These are phyloP conservation scores for Lipomyces mesembrius DNA, from an alignment of 805 yeast species.

Conservation along the genomic window DNA sequence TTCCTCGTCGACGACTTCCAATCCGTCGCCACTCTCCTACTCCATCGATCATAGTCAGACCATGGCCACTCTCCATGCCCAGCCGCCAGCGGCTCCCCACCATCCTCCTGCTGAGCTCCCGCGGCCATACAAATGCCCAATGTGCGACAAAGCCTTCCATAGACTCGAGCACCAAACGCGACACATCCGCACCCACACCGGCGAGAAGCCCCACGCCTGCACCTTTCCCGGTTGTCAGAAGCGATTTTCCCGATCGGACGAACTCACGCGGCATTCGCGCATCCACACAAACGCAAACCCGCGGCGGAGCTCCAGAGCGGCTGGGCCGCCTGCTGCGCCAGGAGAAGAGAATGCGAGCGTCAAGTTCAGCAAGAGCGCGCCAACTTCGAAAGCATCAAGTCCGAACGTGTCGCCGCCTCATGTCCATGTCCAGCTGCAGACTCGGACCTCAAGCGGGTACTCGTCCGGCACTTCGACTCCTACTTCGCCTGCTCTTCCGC, in stretches of 20 bases:
- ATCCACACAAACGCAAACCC: constrained; percentile 61
- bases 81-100: constrained; percentile 11
- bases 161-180: constrained; percentile 89
- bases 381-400: constrained; percentile 30
- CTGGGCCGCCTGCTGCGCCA: constrained; percentile 22
- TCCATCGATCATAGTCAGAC: not conserved
- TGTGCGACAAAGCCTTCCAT: constrained; percentile 85
- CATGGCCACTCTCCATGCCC: constrained; percentile 13
- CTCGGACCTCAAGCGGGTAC: constrained; percentile 9
- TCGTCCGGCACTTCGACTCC: constrained; percentile 25
- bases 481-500: constrained; percentile 7
- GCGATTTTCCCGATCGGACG: constrained; percentile 80
- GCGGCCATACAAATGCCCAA: constrained; percentile 82
- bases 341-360: constrained; percentile 26
- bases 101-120: constrained; percentile 44
- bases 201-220: constrained; percentile 89
- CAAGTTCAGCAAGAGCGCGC: constrained; percentile 13
- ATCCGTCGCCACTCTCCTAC: constrained; percentile 3
- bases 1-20: not conserved
- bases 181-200: constrained; percentile 90
- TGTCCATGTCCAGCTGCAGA: constrained; percentile 20
- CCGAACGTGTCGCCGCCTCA: constrained; percentile 35
- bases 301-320: constrained; percentile 39
- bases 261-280: constrained; percentile 81
- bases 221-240: constrained; percentile 82